Evolutionary conservation across 805 yeast genomes (phyloP), one percentile per base, ranked within the genome.

Genomic region (Saccharomyces jurei): DNA sequence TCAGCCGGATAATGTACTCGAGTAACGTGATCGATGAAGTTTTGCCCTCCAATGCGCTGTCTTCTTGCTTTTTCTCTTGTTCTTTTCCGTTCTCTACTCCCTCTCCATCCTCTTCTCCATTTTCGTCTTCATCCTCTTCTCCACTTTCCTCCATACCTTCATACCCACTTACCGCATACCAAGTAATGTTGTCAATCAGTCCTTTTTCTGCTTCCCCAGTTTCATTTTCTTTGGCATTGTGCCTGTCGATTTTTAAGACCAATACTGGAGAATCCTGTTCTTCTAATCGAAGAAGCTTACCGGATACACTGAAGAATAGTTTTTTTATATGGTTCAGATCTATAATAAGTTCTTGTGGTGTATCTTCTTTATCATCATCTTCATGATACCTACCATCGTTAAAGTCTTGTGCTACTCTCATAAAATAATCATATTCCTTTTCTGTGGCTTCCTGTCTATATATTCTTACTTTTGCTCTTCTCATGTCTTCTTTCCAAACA

Each of bases 351-450:
- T 54, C 53, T 28, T 69, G 66, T 0, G 80, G 77, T n/a, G 58
- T 52, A 36, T 60, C 64, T 14, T 72, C 79, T 3, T 71, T 79
- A 13, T 72, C 76, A 6, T 76, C 79, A 4, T 71, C 74, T 13
- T 86, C 87, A 63, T 87, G 95, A 62, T 84, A 87, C 53, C 92
- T 70, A 0, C 79, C 87, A 68, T 87, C 95, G 60, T 85, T 75
- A 50, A 84, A 81, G 61, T 77, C 78, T 60, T 87, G 91, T 4
- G 63, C 63, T 1, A 87, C 72, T 9, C 63, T 67, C 17, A 87
- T 55, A 4, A 63, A 67, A 63, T 84, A 85, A 10, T 63, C 52
- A 62, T 68, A 84, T 55, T 58, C 13, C 58, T 31, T 29, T 8
- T 17, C 27, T 36, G 17, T 11, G 13, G 46, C 14, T 14, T 6